Evolutionary conservation across 345 rosid species (phyloP), one percentile per base, ranked within the genome.

Genomic region (Hibiscus mutabilis): DNA sequence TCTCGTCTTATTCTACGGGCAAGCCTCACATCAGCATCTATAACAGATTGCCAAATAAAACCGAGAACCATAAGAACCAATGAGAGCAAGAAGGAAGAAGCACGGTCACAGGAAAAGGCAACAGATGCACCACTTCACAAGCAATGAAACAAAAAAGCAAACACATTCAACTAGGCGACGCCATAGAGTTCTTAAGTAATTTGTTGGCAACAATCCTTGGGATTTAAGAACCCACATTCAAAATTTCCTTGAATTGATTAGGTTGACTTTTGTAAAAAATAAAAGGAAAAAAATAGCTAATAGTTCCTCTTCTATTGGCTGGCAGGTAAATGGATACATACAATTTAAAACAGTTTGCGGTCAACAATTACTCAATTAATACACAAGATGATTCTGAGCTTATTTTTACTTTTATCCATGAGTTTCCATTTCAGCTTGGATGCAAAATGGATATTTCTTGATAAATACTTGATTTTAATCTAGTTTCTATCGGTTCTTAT

Each of bases 1-100:
- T 96, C 99, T 77, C 99, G 95, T 73, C 91, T 85, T 80, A 96
- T 91, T 85, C 99, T 87, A 35, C 99, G 97, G 82, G 99, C 97
- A 82, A 96, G 98, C 85, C 99, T 92, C 81, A 92, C 99, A 84
- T 96, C 99, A 75, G 97, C 97, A 89, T 96, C 99, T 96, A 85
- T 40, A 84, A n/a, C 51, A 66, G 46, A 81, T 68, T 27, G 73
- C 71, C 63, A 77, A 13, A 75, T 78, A 44, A 77, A 77, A 73
- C 51, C 18, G 1, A 61, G 27, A 73, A n/a, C 29, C 47, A 31
- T 27, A 3, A n/a, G n/a, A n/a, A n/a, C 18, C 42, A 24, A 64
- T 12, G 12, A 65, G 35, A 65, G 31, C 68, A 65, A 22, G 8
- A 24, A 52, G 29, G 52, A 75, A 55, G n/a, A 19, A 70, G 21